These are phyloP conservation scores for Syzygium aromaticum DNA, from an alignment of 345 rosid species.

Conservation along the genomic window DNA sequence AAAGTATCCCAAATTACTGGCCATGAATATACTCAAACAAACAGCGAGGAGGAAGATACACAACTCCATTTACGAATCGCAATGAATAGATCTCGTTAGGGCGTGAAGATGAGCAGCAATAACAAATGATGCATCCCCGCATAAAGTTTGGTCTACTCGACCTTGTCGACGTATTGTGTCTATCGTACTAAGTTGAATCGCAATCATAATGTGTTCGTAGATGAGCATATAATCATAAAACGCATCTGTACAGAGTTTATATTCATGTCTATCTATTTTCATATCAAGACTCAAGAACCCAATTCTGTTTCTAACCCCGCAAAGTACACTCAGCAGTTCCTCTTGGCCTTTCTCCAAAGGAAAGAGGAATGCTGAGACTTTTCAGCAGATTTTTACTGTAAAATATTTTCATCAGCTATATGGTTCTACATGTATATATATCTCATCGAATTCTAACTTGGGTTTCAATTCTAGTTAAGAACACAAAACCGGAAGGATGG, in stretches of 20 bases:
- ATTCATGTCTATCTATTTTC: not conserved
- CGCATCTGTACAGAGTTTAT: not conserved
- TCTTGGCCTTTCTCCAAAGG: not conserved
- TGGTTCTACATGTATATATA: not conserved
- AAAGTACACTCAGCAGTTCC: not conserved
- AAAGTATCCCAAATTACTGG: not conserved
- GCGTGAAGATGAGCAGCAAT: not conserved
- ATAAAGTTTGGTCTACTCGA: not conserved
- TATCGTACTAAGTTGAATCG: not conserved
- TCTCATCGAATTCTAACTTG: not conserved
- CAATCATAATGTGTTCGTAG: not conserved
- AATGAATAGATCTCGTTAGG: not conserved
- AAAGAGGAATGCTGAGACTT: not conserved
- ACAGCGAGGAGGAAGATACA: not conserved
- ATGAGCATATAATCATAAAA: not conserved
- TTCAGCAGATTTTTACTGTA: not conserved
- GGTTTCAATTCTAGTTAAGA: constrained; percentile 4
- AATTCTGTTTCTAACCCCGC: not conserved
- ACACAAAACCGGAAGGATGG: constrained; percentile 20
- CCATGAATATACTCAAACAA: not conserved
- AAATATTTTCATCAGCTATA: not conserved
- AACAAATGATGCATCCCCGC: not conserved
- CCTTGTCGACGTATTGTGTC: not conserved
- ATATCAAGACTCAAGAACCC: not conserved
- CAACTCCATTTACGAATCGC: not conserved